These are phyloP conservation scores for Diaporthe sp. DNA, from an alignment of 2,329 filamentous ascomycete species.

Conservation along the genomic window DNA sequence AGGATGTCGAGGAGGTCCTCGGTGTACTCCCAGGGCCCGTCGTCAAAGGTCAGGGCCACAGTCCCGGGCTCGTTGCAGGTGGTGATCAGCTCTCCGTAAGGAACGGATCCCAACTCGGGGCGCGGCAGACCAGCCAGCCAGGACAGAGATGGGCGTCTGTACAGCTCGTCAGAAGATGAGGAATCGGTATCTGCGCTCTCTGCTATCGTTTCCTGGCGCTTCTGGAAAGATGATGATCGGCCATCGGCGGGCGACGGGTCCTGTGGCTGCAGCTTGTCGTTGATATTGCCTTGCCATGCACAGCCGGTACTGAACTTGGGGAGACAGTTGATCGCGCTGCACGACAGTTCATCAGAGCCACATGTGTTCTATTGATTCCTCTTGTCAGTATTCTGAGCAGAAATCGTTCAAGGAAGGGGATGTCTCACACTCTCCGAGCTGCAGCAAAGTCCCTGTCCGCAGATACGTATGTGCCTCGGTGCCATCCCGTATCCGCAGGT, in stretches of 20 bases:
- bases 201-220: not conserved
- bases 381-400: not conserved
- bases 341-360: conserved; percentile 19
- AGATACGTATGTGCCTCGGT: not conserved
- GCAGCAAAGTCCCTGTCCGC: conserved; percentile 23
- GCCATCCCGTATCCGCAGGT: not conserved
- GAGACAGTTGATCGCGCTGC: conserved; percentile 16
- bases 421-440: not conserved
- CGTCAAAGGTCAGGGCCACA: conserved; percentile 76
- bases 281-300: conserved; percentile 12
- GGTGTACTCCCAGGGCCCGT: conserved; percentile 74
- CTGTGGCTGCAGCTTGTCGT: not conserved
- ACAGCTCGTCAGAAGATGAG: not conserved
- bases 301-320: conserved; percentile 34
- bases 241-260: not conserved
- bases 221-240: not conserved
- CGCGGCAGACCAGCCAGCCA: conserved; percentile 57
- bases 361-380: not conserved
- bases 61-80: conserved; percentile 68
- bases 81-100: conserved; percentile 70
- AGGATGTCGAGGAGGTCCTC: conserved; percentile 72
- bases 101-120: conserved; percentile 64
- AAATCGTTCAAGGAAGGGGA: not conserved
- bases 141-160: conserved; percentile 9
- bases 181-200: not conserved